These are phyloP conservation scores for Acanthamoeba healyi DNA, from an alignment of 208 protist genomes.

Conservation along the genomic window DNA sequence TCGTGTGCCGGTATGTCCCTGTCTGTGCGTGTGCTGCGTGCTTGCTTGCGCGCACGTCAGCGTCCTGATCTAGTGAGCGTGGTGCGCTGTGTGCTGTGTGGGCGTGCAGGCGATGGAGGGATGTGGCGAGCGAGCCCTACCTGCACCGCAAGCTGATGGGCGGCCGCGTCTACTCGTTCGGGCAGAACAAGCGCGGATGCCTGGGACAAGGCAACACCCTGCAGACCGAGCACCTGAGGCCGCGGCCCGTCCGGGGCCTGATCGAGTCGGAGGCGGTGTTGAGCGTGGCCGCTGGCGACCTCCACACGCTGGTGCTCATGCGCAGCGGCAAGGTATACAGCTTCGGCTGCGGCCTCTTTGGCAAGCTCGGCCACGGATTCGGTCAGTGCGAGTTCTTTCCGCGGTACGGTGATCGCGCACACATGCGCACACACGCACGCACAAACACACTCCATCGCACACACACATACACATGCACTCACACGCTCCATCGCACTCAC, in stretches of 20 bases:
- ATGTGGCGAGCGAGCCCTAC: background rate
- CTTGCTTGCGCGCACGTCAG: background rate
- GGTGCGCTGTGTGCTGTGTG: background rate
- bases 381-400: slow-evolving; percentile 38
- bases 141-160: background rate
- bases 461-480: background rate
- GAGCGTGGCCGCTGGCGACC: background rate
- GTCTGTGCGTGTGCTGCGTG: background rate
- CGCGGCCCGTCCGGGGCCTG: background rate
- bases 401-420: too few relatives aligned
- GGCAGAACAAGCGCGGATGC: slow-evolving; percentile 49
- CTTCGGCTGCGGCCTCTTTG: slow-evolving; percentile 48
- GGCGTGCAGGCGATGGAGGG: background rate
- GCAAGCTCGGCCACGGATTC: slow-evolving; percentile 51
- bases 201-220: slow-evolving; percentile 39
- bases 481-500: too few relatives aligned
- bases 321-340: slow-evolving; percentile 8
- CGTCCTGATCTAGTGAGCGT: background rate
- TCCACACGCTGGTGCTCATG: slow-evolving; percentile 19
- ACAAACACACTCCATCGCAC: background rate
- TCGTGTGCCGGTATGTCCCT: background rate
- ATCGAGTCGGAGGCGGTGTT: background rate
- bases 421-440: too few relatives aligned
- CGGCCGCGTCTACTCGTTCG: slow-evolving; percentile 11
- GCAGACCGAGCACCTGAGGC: background rate